Base-by-base conservation (phyloP, 768 basidiomycete genomes). In the Russula compacta region DNA sequence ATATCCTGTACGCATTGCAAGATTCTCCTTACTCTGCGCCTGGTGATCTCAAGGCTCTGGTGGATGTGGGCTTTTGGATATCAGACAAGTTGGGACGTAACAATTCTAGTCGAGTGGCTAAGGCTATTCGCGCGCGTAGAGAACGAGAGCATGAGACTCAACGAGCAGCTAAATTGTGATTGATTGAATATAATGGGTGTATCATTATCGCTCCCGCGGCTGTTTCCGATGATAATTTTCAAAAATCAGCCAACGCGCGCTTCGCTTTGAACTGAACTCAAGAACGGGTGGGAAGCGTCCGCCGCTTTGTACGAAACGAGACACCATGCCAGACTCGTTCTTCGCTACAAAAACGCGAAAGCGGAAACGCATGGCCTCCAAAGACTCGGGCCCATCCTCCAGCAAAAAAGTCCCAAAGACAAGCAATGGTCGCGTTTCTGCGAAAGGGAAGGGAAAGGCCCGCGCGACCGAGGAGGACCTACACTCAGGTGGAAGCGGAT, bases 1-100 rank as follows among this genome's bases (percentile, higher is more conserved):
- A 95, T 66, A 83, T 95, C 0, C 77, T 95, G 9, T 93, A 97
- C 64, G 87, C 89, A 0, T 79, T 98, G 8, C 81, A 78, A 66
- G 84, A 74, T 53, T 86, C 84, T 6, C 75, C 75, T 49, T 84
- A 83, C 70, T 79, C 76, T 4, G 83, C 83, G 4, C 75, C 67
- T 1, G 84, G 83, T 46, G 81, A 92, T 67, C 73, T 94, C 43
- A 79, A 83, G n/a, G 73, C 80, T 61, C 76, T 94, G 47, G 85
- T 82, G 2, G 83, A 85, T 48, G 84, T 86, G 38, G 94, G 93
- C 0, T 84, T 79, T 71, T 97, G 93, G 94, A 85, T 95, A 57
- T 86, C 83, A 36, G 77, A 81, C 61, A 69, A 76, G 59, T 75
- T 97, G 6, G 83, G 83, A 1, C 75, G 85, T 61, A 77, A 81